phyloP scores from a whole-genome alignment of 768 basidiomycete species.

The Kwoniella mangroviensis region DNA sequence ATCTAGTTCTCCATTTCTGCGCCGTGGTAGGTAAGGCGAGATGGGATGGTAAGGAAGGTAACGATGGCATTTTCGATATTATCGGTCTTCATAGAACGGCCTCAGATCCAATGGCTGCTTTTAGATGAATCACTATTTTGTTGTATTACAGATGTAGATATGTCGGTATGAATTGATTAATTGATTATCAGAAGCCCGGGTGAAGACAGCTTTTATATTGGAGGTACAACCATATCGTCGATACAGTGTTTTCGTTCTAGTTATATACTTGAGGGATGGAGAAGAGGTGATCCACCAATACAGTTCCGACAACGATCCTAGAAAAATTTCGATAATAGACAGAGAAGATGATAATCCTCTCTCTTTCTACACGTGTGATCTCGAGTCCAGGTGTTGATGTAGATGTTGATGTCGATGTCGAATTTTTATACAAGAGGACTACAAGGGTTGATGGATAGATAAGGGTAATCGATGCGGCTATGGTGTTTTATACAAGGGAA shows the following conservation, averaged over 20 bases:
- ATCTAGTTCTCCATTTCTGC: constrained; percentile 21
- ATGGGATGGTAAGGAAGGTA: constrained; percentile 31
- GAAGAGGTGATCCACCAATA: not conserved
- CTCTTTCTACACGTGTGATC: not conserved
- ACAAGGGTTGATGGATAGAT: constrained; percentile 4
- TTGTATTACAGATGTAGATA: too few relatives aligned
- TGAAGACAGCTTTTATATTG: not conserved
- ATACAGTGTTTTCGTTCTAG: not conserved
- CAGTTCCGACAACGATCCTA: not conserved
- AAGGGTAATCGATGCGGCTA: constrained; percentile 1
- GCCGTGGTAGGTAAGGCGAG: constrained; percentile 27
- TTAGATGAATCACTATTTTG: too few relatives aligned
- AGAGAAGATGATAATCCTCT: not conserved
- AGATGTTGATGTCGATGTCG: constrained; percentile 7
- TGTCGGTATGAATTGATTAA: too few relatives aligned
- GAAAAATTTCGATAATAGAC: not conserved
- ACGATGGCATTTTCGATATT: constrained; percentile 15
- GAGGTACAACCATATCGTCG: constrained; percentile 8
- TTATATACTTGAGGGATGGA: not conserved
- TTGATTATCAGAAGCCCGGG: not conserved
- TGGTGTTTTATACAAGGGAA: constrained; percentile 5
- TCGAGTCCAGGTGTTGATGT: not conserved
- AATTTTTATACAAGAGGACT: not conserved
- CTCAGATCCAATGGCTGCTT: too few relatives aligned
- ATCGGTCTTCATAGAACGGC: not conserved